Evolutionary conservation across 225 moss, liverwort and hornwort genomes (phyloP).

Genomic region (Pleurozium schreberi): DNA sequence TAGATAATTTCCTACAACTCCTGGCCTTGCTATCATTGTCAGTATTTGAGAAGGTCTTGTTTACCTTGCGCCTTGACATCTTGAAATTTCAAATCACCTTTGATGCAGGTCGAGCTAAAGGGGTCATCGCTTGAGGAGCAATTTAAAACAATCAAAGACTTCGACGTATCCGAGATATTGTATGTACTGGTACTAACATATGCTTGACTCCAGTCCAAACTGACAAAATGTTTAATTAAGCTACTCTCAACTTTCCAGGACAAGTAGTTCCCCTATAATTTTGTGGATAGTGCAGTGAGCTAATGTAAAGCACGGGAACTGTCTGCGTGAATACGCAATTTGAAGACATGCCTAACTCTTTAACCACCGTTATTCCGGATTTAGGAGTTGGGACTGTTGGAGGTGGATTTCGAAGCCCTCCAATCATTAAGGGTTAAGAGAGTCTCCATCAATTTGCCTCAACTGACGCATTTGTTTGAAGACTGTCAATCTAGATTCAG

Average conservation of each 20-base stretch:
- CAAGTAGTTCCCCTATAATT: neutral
- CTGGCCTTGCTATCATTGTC: neutral
- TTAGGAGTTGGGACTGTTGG: neutral
- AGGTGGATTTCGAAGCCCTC: neutral
- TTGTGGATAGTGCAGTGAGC: neutral
- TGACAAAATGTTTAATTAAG: neutral
- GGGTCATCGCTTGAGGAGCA: conserved; percentile 46
- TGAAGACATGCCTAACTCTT: neutral
- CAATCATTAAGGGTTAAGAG: neutral
- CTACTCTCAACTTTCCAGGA: neutral
- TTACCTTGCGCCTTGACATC: neutral
- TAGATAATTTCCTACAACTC: neutral
- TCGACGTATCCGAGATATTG: conserved; percentile 53
- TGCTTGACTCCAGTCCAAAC: neutral
- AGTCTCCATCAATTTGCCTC: neutral
- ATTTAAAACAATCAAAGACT: conserved; percentile 36
- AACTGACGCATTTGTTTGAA: neutral
- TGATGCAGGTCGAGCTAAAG: conserved; percentile 48
- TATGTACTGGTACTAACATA: conserved; percentile 8
- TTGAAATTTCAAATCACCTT: neutral
- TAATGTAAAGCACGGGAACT: neutral
- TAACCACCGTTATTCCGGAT: neutral
- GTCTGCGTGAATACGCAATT: neutral
- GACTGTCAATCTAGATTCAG: neutral
- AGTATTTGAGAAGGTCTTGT: neutral